phyloP scores from a whole-genome alignment of 768 basidiomycete species.

The Austroboletus eburneus region DNA sequence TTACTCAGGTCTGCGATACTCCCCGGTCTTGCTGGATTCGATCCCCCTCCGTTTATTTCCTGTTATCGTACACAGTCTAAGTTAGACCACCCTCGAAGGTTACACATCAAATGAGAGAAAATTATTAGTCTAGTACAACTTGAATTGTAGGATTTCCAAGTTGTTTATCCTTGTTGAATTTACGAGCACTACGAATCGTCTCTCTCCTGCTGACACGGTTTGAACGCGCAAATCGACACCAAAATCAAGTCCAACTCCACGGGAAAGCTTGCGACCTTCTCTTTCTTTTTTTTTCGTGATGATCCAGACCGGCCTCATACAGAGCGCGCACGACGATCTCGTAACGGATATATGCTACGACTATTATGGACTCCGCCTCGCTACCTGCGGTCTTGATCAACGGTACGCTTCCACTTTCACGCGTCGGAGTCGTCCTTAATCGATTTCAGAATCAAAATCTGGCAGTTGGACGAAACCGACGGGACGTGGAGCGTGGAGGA shows the following conservation, averaged over 20 bases:
- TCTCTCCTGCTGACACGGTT: not conserved
- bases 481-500: slow-evolving; percentile 77
- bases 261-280: not conserved
- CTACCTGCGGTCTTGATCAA: slow-evolving; percentile 81
- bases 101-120: no score
- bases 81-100: no score
- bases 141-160: no score
- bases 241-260: not conserved
- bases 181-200: no score
- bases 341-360: slow-evolving; percentile 87
- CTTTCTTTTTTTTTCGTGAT: slow-evolving; percentile 31
- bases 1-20: no score
- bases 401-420: slow-evolving; percentile 41
- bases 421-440: slow-evolving; percentile 9
- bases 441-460: slow-evolving; percentile 67
- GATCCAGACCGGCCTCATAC: slow-evolving; percentile 79
- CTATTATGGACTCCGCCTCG: slow-evolving; percentile 80
- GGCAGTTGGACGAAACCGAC: slow-evolving; percentile 68
- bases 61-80: no score
- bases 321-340: slow-evolving; percentile 73
- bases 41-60: no score
- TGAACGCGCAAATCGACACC: not conserved
- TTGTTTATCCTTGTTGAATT: slow-evolving; percentile 20
- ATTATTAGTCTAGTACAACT: no score
- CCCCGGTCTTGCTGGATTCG: no score